phyloP scores from a whole-genome alignment of 164 flowering plant genomes.

The Aristolochia californica region DNA sequence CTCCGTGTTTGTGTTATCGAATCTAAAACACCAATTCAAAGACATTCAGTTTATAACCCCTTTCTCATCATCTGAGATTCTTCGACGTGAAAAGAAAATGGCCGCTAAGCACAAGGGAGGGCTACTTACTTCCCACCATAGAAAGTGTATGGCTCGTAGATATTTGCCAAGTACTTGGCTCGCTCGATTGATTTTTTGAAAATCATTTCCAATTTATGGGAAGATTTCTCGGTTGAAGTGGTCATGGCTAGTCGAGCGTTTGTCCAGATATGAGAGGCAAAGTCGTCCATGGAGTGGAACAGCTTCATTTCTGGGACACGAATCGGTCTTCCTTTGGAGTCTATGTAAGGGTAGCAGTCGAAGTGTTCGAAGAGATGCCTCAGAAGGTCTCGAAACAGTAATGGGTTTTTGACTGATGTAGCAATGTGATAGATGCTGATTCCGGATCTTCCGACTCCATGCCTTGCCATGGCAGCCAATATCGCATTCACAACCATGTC shows the following conservation, averaged over 20 bases:
- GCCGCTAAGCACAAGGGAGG: background rate
- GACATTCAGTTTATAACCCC: background rate
- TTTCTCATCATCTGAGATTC: background rate
- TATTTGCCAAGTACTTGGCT: constrained; percentile 66
- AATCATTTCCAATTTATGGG: constrained; percentile 39
- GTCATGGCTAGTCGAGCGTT: constrained; percentile 36
- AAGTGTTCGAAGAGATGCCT: constrained; percentile 50
- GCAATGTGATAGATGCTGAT: constrained; percentile 67
- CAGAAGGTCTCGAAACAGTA: constrained; percentile 53
- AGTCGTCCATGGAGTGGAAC: constrained; percentile 63
- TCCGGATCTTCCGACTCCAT: constrained; percentile 53
- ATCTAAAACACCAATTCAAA: constrained; percentile 23
- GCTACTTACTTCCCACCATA: constrained; percentile 42
- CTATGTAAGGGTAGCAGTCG: constrained; percentile 47
- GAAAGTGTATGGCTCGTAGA: constrained; percentile 46
- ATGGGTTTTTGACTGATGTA: constrained; percentile 78
- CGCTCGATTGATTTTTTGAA: constrained; percentile 11
- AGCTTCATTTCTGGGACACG: constrained; percentile 59
- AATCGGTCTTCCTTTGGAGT: constrained; percentile 56
- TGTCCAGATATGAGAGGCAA: constrained; percentile 53
- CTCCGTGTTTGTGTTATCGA: constrained; percentile 48
- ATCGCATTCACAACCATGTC: constrained; percentile 95
- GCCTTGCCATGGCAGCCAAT: constrained; percentile 86
- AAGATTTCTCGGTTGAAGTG: constrained; percentile 46
- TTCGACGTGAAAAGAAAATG: background rate